Evolutionary conservation across 2,329 filamentous ascomycete species (phyloP).

Genomic region (Cladobotryum mycophilum): DNA sequence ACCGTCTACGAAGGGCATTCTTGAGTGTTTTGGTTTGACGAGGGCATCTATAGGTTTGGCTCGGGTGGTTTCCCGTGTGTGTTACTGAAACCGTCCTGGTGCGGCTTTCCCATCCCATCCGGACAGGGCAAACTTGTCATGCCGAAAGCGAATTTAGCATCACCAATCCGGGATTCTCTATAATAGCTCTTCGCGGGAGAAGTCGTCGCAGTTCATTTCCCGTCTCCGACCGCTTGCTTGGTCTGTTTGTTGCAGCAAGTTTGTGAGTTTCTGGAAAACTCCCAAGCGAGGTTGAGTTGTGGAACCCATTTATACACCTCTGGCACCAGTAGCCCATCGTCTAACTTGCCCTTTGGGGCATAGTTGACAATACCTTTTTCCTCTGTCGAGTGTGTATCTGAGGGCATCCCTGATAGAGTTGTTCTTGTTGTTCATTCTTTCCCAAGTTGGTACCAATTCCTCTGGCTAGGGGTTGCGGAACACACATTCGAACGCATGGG

Average conservation of each 20-base stretch:
- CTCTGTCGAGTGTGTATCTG: constrained; percentile 7
- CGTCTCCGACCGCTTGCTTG: neutral
- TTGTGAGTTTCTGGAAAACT: neutral
- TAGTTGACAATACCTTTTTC: constrained; percentile 3
- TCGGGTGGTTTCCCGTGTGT: neutral
- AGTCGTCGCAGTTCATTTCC: neutral
- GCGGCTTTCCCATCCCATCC: constrained; percentile 5
- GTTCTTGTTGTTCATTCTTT: constrained; percentile 1
- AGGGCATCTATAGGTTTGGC: neutral
- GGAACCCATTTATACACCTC: constrained; percentile 9
- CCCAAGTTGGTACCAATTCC: neutral
- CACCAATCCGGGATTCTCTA: neutral
- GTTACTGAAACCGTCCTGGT: neutral
- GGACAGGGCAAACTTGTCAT: constrained; percentile 6
- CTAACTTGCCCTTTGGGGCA: constrained; percentile 5
- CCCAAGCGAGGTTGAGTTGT: constrained; percentile 1
- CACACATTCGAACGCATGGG: neutral
- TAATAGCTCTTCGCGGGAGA: neutral
- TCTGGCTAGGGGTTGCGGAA: neutral
- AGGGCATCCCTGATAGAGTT: constrained; percentile 4
- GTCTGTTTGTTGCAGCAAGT: neutral
- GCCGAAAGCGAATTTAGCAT: neutral
- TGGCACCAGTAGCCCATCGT: constrained; percentile 8
- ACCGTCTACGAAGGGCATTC: neutral
- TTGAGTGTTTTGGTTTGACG: neutral